These are phyloP conservation scores for Alliaria petiolata DNA, from an alignment of 345 rosid genomes.

Conservation along the genomic window DNA sequence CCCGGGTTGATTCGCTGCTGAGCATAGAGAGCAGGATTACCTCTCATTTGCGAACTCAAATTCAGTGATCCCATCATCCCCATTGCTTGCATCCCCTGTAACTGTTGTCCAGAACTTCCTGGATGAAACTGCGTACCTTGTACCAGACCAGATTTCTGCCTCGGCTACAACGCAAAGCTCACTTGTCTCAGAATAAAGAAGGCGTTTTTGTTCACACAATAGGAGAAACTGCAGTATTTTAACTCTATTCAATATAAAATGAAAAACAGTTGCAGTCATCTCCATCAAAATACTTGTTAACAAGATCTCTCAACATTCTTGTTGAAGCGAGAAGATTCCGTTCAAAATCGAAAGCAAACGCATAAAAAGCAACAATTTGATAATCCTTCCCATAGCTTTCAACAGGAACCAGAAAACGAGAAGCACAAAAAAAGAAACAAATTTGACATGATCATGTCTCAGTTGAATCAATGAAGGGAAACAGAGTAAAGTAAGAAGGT, in stretches of 20 bases:
- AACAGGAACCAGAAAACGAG: neutral
- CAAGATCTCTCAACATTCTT: too few species aligned
- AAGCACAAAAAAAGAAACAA: conserved; percentile 1
- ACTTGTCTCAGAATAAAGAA: conserved; percentile 31
- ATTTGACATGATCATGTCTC: neutral
- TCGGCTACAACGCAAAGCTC: conserved; percentile 66
- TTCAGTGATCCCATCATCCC: conserved; percentile 74
- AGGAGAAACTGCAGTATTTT: neutral
- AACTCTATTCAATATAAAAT: neutral
- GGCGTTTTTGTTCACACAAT: neutral
- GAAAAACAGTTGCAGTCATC: neutral
- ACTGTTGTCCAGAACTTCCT: conserved; percentile 71
- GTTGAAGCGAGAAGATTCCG: too few species aligned
- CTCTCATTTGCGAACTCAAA: conserved; percentile 64
- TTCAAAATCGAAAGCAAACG: too few species aligned
- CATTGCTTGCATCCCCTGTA: conserved; percentile 85
- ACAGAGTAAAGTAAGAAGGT: neutral
- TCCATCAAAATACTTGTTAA: neutral
- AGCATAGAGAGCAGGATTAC: conserved; percentile 59
- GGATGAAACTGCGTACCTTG: conserved; percentile 81
- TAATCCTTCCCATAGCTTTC: neutral
- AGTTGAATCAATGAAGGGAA: neutral
- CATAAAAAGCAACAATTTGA: conserved; percentile 4
- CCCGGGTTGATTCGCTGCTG: conserved; percentile 61
- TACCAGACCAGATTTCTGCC: conserved; percentile 75